Evolutionary conservation across 2,329 filamentous ascomycete genomes (phyloP).

Genomic region (Knoxdaviesia proteae): DNA sequence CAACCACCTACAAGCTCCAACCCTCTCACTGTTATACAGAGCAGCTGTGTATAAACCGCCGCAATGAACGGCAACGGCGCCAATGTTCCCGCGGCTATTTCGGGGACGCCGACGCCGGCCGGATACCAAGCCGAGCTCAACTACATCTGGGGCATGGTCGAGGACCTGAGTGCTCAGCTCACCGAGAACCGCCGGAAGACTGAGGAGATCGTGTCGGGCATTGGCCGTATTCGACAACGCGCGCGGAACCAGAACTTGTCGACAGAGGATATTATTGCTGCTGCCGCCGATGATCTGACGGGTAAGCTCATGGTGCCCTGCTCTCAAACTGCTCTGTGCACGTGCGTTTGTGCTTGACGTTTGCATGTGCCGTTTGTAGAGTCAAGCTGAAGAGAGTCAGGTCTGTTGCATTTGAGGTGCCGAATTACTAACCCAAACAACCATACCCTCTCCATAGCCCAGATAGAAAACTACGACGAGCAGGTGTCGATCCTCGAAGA

Average conservation of each 20-base stretch:
- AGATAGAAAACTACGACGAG: constrained; percentile 37
- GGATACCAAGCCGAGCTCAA: constrained; percentile 48
- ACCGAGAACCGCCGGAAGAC: constrained; percentile 38
- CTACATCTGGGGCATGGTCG: constrained; percentile 47
- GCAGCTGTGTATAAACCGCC: background rate
- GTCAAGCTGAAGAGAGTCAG: no score
- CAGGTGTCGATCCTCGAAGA: constrained; percentile 40
- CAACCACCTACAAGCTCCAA: no score
- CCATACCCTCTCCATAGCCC: constrained; percentile 17
- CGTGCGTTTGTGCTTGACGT: no score
- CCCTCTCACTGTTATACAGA: no score
- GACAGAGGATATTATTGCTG: constrained; percentile 37
- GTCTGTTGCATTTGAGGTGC: no score
- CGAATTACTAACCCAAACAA: background rate
- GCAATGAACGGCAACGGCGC: constrained; percentile 28
- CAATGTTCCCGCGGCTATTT: constrained; percentile 24
- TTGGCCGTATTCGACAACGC: constrained; percentile 37
- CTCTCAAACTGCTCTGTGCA: no score
- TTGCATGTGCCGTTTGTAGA: no score
- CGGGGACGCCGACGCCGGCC: constrained; percentile 35
- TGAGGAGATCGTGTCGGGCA: constrained; percentile 42
- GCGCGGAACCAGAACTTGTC: constrained; percentile 28
- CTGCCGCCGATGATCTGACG: constrained; percentile 33
- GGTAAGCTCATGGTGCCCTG: constrained; percentile 16
- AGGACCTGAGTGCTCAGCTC: constrained; percentile 42